phyloP scores from a whole-genome alignment of 345 rosid species.

The Geranium brycei region DNA sequence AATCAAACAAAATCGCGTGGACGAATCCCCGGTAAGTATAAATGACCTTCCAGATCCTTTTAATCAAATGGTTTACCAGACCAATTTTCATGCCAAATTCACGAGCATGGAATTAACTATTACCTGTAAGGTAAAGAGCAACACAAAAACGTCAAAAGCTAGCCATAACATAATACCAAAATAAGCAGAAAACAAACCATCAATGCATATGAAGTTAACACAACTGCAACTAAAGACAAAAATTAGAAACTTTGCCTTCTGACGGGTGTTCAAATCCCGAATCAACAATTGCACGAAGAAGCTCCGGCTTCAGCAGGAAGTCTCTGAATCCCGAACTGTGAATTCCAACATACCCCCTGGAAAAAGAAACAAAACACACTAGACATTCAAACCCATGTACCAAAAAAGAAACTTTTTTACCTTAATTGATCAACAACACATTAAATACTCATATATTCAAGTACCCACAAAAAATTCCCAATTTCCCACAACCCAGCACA shows the following conservation, averaged over 20 bases:
- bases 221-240: neutral
- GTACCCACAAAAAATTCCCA: too few species aligned
- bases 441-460: too few species aligned
- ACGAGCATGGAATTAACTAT: constrained; percentile 36
- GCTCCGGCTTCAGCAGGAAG: constrained; percentile 98
- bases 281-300: constrained; percentile 90
- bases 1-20: constrained; percentile 66
- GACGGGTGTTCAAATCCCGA: constrained; percentile 99
- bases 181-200: neutral
- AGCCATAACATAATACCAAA: neutral
- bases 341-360: constrained; percentile 91
- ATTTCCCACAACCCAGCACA: too few species aligned
- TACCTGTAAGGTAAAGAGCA: constrained; percentile 32
- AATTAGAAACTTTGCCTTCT: constrained; percentile 44
- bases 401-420: neutral
- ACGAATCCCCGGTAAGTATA: constrained; percentile 73
- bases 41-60: constrained; percentile 49
- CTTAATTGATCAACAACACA: too few species aligned
- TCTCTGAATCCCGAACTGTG: constrained; percentile 99
- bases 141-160: neutral
- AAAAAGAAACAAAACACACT: neutral
- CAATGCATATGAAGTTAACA: neutral
- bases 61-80: constrained; percentile 48
- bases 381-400: neutral
- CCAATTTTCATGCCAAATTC: constrained; percentile 52